Conservation (phyloP, 208 protist species). For the Tritrichomonas foetus region DNA sequence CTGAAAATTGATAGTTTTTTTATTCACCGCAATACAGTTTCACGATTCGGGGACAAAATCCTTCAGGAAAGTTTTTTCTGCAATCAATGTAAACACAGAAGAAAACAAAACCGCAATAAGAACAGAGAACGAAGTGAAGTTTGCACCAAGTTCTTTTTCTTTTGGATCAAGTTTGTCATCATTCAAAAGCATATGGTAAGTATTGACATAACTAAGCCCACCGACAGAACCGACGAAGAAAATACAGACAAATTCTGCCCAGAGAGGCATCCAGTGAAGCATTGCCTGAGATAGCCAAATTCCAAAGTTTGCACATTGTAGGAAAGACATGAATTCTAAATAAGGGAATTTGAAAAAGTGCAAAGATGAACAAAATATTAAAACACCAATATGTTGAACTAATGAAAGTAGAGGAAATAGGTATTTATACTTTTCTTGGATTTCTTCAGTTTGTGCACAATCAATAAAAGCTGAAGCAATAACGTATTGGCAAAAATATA, state of each 20-base stretch:
- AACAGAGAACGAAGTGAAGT: background rate
- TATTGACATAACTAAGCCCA: background rate
- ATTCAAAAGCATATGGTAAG: background rate
- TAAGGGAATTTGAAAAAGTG: background rate
- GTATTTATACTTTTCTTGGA: background rate
- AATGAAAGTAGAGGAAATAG: background rate
- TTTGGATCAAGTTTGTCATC: background rate
- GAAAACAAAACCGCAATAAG: background rate
- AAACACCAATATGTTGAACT: background rate
- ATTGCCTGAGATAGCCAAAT: background rate
- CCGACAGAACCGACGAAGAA: background rate
- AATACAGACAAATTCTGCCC: background rate
- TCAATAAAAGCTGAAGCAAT: background rate
- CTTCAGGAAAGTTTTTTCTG: slow-evolving; percentile 10
- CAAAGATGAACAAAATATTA: slow-evolving; percentile 5
- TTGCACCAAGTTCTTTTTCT: background rate
- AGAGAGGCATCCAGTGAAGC: background rate
- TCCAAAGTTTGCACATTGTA: background rate
- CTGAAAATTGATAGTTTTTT: too few relatives aligned
- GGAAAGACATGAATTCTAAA: background rate
- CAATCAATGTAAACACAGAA: background rate
- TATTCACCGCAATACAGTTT: too few relatives aligned
- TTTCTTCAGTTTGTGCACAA: background rate
- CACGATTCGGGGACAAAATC: background rate
- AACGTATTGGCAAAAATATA: background rate